phyloP scores from a whole-genome alignment of 257 asterid species.

The Datura wrightii region DNA sequence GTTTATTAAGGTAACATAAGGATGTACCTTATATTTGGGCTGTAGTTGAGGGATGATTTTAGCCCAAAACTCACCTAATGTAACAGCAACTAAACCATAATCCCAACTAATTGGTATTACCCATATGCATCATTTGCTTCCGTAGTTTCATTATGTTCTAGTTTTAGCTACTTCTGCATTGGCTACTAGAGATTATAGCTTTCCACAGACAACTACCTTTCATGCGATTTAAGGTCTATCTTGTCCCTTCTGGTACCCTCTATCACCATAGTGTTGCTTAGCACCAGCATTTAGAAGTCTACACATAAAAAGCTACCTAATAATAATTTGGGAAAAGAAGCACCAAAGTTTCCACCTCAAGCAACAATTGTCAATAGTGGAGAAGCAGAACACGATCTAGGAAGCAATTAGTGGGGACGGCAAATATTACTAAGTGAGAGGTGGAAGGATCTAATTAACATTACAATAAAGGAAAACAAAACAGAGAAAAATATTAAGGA shows the following conservation, averaged over 20 bases:
- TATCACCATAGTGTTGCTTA: background rate
- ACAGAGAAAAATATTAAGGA: background rate
- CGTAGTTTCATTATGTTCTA: background rate
- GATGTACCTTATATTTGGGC: no score
- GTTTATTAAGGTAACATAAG: no score
- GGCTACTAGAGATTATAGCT: background rate
- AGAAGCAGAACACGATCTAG: constrained; percentile 6
- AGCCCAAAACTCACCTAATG: background rate
- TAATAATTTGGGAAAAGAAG: background rate
- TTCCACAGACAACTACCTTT: background rate
- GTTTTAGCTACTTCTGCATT: background rate
- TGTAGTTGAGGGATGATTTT: no score
- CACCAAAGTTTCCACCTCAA: constrained; percentile 13
- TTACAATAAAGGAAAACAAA: constrained; percentile 17
- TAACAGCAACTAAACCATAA: background rate
- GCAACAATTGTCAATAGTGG: constrained; percentile 20
- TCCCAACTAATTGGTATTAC: constrained; percentile 17
- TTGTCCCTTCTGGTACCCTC: constrained; percentile 16
- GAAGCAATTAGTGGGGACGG: background rate
- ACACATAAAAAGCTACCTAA: background rate
- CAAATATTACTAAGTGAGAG: background rate
- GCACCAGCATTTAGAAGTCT: background rate
- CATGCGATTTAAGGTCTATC: background rate
- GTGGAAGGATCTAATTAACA: background rate
- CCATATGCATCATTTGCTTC: constrained; percentile 16